Conservation (phyloP, 306 rosid species). For the Elaeagnus macrophylla region DNA sequence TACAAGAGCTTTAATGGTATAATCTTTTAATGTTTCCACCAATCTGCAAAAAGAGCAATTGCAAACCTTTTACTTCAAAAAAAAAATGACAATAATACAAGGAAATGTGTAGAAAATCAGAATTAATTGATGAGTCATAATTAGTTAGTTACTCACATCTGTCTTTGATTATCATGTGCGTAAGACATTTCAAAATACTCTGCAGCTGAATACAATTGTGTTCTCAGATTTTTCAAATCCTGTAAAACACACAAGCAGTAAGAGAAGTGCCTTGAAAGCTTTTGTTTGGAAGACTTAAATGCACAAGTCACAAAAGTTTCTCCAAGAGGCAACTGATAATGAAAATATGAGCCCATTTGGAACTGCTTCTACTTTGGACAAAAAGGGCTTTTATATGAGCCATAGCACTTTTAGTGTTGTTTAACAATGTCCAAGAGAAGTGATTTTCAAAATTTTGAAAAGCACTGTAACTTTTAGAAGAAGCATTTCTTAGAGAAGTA, state of each 20-base stretch:
- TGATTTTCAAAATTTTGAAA: too few species aligned
- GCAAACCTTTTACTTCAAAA: conserved; percentile 1
- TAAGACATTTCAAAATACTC: conserved; percentile 94
- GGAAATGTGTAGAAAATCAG: conserved; percentile 6
- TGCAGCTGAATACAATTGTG: conserved; percentile 92
- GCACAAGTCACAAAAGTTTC: conserved; percentile 6
- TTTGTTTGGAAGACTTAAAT: conserved; percentile 1
- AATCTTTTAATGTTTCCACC: too few species aligned
- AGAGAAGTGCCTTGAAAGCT: conserved; percentile 4
- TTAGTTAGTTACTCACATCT: too few species aligned
- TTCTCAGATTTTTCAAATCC: conserved; percentile 91
- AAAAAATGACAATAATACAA: background rate
- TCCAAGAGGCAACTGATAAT: background rate
- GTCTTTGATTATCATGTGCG: conserved; percentile 90
- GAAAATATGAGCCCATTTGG: background rate
- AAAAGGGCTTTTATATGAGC: too few species aligned
- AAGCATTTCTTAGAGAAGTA: too few species aligned
- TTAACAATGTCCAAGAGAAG: too few species aligned
- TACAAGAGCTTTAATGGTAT: too few species aligned
- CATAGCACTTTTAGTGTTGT: too few species aligned
- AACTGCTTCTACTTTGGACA: too few species aligned
- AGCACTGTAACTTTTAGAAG: too few species aligned
- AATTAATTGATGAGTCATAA: too few species aligned
- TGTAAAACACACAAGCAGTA: conserved; percentile 26
- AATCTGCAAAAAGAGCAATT: too few species aligned